These are phyloP conservation scores for Quercus cerris DNA, from an alignment of 306 rosid species.

Conservation along the genomic window DNA sequence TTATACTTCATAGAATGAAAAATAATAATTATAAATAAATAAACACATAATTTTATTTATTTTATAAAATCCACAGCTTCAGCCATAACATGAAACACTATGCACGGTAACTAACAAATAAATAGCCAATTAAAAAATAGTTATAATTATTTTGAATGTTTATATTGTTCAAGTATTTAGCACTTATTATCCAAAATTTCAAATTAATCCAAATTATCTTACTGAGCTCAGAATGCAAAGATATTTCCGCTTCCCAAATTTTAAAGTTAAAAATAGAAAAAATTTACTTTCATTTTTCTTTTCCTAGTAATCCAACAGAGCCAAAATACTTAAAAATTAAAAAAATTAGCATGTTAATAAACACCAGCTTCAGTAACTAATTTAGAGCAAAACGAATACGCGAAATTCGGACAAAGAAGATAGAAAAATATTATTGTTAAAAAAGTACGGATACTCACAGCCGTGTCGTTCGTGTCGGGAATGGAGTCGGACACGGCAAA, in stretches of 20 bases:
- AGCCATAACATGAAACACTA: not conserved
- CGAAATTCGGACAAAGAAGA: not conserved
- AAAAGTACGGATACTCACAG: constrained; percentile 43
- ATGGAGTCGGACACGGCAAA: constrained; percentile 54
- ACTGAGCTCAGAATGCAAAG: not conserved
- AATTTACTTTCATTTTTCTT: not conserved
- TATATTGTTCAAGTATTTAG: not conserved
- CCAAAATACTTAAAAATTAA: not conserved
- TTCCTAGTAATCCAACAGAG: not conserved
- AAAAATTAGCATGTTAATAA: not conserved
- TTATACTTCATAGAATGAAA: not conserved
- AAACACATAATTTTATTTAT: too few species aligned
- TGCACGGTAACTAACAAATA: not conserved
- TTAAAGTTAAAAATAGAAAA: not conserved
- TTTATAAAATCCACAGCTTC: not conserved
- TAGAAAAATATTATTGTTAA: not conserved
- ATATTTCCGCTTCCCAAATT: not conserved
- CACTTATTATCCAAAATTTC: not conserved
- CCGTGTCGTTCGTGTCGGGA: constrained; percentile 51
- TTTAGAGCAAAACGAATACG: not conserved
- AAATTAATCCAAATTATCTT: not conserved
- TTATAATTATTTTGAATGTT: not conserved
- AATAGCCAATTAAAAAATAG: not conserved
- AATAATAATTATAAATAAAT: too few species aligned
- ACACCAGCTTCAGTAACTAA: not conserved